Conservation (phyloP, 202 grass and related monocot species). For the Carex sylvatica region DNA sequence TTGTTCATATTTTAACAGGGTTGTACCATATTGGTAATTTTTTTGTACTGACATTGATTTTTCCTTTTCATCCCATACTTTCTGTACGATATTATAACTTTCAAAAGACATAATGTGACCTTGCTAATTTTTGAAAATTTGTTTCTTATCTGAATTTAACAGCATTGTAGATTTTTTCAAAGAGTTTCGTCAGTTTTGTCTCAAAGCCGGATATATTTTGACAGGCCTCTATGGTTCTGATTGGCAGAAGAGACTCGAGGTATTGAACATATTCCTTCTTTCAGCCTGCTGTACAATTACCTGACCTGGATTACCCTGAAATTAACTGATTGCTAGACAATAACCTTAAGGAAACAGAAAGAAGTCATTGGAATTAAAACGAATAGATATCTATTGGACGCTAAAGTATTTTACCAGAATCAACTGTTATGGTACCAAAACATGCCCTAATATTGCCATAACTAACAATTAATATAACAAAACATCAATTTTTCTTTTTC, state of each 20-base stretch:
- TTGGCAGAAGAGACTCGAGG: slow-evolving; percentile 94
- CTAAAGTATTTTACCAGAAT: background rate
- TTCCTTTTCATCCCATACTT: background rate
- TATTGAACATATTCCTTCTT: slow-evolving; percentile 27
- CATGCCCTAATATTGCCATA: background rate
- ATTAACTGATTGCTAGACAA: background rate
- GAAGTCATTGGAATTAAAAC: background rate
- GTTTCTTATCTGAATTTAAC: slow-evolving; percentile 28
- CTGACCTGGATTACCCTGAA: background rate
- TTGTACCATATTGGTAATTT: background rate
- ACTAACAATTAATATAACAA: background rate
- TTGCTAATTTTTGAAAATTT: background rate
- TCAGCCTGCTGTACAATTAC: background rate
- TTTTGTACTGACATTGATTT: background rate
- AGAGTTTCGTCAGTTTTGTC: slow-evolving; percentile 93
- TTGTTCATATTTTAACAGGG: background rate
- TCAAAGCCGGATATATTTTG: slow-evolving; percentile 66
- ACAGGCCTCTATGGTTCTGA: slow-evolving; percentile 81
- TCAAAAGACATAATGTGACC: background rate
- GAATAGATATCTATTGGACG: background rate
- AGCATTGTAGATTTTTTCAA: slow-evolving; percentile 89
- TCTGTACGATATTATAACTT: background rate
- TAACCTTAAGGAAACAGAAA: background rate
- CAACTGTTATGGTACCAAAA: background rate
- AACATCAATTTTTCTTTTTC: slow-evolving; percentile 11